A percentile compares a stretch with the other conserved stretches of the same genome.
Conservation (phyloP, 805 yeast genomes). For the Martiniozyma abietophila region DNA sequence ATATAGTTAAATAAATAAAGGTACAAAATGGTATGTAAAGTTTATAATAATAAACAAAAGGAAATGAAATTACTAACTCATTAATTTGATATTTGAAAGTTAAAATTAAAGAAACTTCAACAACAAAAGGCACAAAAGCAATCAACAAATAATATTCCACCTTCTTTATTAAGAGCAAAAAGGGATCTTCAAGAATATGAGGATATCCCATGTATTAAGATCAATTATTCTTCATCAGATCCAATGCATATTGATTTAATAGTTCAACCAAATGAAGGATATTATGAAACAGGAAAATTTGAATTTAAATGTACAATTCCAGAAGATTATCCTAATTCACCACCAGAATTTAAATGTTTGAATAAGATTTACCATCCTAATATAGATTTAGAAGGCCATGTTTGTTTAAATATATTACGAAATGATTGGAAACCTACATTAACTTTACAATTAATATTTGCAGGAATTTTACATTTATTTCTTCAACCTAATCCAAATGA, state of each 20-base stretch:
- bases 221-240: slow-evolving; percentile 39
- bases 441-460: slow-evolving; percentile 67
- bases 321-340: slow-evolving; percentile 80
- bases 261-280: slow-evolving; percentile 64
- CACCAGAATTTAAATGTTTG: slow-evolving; percentile 73
- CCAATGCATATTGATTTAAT: slow-evolving; percentile 52
- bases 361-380: slow-evolving; percentile 87
- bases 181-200: slow-evolving; percentile 65
- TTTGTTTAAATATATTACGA: slow-evolving; percentile 81
- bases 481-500: slow-evolving; percentile 88
- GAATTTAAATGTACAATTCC: slow-evolving; percentile 56
- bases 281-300: slow-evolving; percentile 62
- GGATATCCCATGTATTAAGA: slow-evolving; percentile 32
- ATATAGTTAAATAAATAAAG: background rate
- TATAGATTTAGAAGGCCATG: slow-evolving; percentile 82
- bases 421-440: slow-evolving; percentile 97
- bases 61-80: background rate
- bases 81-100: slow-evolving; percentile 9
- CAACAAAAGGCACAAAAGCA: slow-evolving; percentile 16
- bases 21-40: slow-evolving; percentile 3
- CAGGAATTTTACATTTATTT: slow-evolving; percentile 79
- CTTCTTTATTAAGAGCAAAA: slow-evolving; percentile 55
- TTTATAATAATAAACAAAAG: too few relatives aligned
- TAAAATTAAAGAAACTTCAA: slow-evolving; percentile 25
- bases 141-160: slow-evolving; percentile 7